phyloP scores from a whole-genome alignment of 345 rosid species.

The Diplotaxis tenuifolia region DNA sequence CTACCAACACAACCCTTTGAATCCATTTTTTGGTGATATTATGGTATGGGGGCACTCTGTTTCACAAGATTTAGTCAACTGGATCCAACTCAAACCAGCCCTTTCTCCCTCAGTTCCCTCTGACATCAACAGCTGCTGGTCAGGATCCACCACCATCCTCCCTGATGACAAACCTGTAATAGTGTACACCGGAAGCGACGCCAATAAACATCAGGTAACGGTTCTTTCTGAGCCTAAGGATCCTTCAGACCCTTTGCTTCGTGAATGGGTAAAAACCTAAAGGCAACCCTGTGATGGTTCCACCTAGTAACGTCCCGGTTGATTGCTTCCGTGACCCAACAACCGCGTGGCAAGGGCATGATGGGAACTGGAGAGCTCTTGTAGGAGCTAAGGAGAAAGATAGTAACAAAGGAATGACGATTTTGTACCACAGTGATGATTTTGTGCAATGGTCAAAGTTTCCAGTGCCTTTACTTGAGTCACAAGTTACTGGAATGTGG shows the following conservation, averaged over 20 bases:
- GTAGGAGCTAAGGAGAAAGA: slow-evolving; percentile 33
- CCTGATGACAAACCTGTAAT: slow-evolving; percentile 54
- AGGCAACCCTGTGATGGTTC: slow-evolving; percentile 56
- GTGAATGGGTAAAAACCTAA: slow-evolving; percentile 57
- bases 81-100: slow-evolving; percentile 60
- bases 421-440: slow-evolving; percentile 43
- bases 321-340: slow-evolving; percentile 66
- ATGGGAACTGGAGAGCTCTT: slow-evolving; percentile 52
- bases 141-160: slow-evolving; percentile 65
- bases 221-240: slow-evolving; percentile 59
- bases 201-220: slow-evolving; percentile 45
- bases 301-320: slow-evolving; percentile 29
- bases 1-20: slow-evolving; percentile 55
- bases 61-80: slow-evolving; percentile 60
- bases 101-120: slow-evolving; percentile 60
- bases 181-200: slow-evolving; percentile 36
- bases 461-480: slow-evolving; percentile 42
- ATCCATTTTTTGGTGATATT: slow-evolving; percentile 42
- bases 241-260: slow-evolving; percentile 56
- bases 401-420: slow-evolving; percentile 44
- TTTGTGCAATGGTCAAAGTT: slow-evolving; percentile 45
- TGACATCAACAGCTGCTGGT: slow-evolving; percentile 62
- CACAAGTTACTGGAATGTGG: slow-evolving; percentile 53
- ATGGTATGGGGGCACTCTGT: slow-evolving; percentile 74
- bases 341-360: slow-evolving; percentile 62